Evolutionary conservation across 140 eudicot species (phyloP), one percentile per base, ranked within the genome.

Genomic region (Artemisia princeps): DNA sequence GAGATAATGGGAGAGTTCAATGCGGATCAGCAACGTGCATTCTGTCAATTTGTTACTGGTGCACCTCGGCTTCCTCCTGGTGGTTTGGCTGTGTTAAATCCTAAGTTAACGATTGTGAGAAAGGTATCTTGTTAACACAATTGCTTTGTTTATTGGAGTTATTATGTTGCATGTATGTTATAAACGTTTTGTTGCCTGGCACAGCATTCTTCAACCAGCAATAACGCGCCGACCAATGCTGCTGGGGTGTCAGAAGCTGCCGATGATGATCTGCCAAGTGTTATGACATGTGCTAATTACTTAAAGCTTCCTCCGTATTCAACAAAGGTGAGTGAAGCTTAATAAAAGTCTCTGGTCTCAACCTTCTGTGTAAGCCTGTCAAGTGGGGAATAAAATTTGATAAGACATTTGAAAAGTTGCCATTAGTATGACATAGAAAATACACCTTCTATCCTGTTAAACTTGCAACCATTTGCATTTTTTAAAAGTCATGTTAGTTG

Each of bases 211-310:
- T 83, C 97, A 51, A 78, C 81, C 46, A 56, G 65, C 13, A 81
- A 72, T 71, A 88, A 81, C 74, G 65, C 77, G 1, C 70, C 79
- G 5, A 54, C 89, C 13, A 88, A 86, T 74, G 95, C 80, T 17
- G 49, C 76, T 23, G 95, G 89, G 57, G 67, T 66, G 58, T 84
- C 94, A 8, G 99, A 88, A 68, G 69, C 86, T 73, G 96, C 88
- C 0, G 96, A 92, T 77, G 94, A 88, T 57, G 96, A 92, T 74
- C 84, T 92, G 70, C 96, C 99, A 40, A 92, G 99, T 80, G 96
- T 92, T 72, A 92, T 92, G 99, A 92, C 99, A 0, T 88, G 99
- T 82, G 99, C 96, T 40, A 88, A 92, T 84, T 88, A 92, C 80
- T 81, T 92, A 63, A 92, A 92, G 81, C 99, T 92, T 72, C 99